phyloP scores from a whole-genome alignment of 2,329 filamentous ascomycete species.

The Zymoseptoria brevis region DNA sequence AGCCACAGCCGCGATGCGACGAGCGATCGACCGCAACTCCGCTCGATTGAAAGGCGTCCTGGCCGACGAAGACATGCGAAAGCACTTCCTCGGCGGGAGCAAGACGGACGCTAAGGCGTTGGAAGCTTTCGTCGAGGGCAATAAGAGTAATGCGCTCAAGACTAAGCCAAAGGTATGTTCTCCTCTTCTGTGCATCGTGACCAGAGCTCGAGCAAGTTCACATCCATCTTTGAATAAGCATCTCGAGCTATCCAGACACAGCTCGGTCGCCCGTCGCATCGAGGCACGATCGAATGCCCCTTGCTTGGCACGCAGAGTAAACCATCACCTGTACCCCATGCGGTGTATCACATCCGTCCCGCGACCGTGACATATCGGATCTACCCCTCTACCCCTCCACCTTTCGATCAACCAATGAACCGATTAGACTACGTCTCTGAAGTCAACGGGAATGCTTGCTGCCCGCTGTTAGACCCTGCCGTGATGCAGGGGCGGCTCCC shows the following conservation, averaged over 20 bases:
- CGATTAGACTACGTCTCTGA: neutral
- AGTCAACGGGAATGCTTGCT: neutral
- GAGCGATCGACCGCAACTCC: conserved; percentile 67
- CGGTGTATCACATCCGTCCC: neutral
- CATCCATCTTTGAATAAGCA: neutral
- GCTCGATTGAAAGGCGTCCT: conserved; percentile 62
- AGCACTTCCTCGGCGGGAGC: conserved; percentile 50
- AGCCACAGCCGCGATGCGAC: conserved; percentile 59
- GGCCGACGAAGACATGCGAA: conserved; percentile 51
- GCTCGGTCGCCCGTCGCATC: neutral
- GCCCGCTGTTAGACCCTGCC: neutral
- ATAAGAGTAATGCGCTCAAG: conserved; percentile 69
- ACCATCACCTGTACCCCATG: neutral
- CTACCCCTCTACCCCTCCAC: neutral
- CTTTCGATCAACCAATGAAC: neutral
- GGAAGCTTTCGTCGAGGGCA: conserved; percentile 59
- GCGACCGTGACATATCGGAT: neutral
- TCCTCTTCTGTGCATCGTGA: neutral
- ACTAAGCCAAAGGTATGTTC: conserved; percentile 69
- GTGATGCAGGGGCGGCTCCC: neutral
- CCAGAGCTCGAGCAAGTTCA: no score
- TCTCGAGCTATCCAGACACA: no score
- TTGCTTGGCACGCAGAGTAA: neutral
- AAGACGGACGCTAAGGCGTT: conserved; percentile 42
- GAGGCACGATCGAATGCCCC: neutral